Evolutionary conservation across 2,329 filamentous ascomycete genomes (phyloP).

Genomic region (Coniochaeta pulveracea): DNA sequence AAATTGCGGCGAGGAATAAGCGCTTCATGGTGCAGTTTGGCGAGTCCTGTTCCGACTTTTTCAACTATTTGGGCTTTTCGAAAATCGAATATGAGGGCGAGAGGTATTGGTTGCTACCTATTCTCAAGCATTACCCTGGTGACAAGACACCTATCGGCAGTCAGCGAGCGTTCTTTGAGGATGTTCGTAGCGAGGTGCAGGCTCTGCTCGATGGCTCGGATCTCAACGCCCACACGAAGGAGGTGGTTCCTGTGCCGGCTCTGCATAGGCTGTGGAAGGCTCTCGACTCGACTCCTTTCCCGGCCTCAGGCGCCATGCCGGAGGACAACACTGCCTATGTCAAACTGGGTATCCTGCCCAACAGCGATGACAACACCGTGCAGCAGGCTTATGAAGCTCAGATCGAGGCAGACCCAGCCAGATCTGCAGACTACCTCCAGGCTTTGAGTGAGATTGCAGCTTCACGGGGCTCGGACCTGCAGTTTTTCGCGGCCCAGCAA

Average conservation of each 20-base stretch:
- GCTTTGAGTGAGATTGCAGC: slow-evolving; percentile 10
- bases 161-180: slow-evolving; percentile 35
- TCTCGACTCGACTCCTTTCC: too few relatives aligned
- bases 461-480: slow-evolving; percentile 9
- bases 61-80: slow-evolving; percentile 36
- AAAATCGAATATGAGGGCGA: slow-evolving; percentile 25
- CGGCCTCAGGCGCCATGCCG: neutral
- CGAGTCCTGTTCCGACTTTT: slow-evolving; percentile 34
- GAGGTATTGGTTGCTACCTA: slow-evolving; percentile 22
- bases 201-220: slow-evolving; percentile 22
- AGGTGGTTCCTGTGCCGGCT: too few relatives aligned
- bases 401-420: slow-evolving; percentile 8
- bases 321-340: slow-evolving; percentile 7
- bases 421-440: slow-evolving; percentile 7
- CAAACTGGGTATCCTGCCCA: slow-evolving; percentile 8
- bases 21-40: slow-evolving; percentile 43
- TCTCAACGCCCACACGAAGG: too few relatives aligned
- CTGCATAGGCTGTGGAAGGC: slow-evolving; percentile 9
- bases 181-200: slow-evolving; percentile 36
- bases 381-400: slow-evolving; percentile 14
- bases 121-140: slow-evolving; percentile 25
- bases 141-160: slow-evolving; percentile 24
- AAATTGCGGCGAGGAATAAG: slow-evolving; percentile 45
- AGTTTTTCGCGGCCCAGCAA: slow-evolving; percentile 10
- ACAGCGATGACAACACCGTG: slow-evolving; percentile 10